Conservation (phyloP, 129 eudicot species). For the Ambrosia trifida region DNA sequence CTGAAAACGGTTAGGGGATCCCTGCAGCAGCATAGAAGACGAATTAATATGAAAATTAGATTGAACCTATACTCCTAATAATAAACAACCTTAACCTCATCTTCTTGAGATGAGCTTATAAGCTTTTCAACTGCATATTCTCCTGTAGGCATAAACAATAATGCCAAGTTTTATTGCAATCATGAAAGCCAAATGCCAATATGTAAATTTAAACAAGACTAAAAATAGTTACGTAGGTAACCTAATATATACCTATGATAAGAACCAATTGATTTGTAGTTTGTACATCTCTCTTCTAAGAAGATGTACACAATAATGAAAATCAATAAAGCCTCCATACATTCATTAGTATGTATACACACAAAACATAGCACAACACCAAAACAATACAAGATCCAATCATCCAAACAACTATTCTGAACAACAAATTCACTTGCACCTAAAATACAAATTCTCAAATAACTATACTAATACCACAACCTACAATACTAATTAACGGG, state of each 20-base stretch:
- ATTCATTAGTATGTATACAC: too few species aligned
- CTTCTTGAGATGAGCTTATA: constrained; percentile 58
- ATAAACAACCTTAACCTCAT: constrained; percentile 41
- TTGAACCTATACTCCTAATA: constrained; percentile 1
- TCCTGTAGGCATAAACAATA: constrained; percentile 40
- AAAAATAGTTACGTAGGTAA: neutral
- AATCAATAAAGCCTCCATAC: neutral
- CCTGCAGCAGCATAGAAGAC: constrained; percentile 46
- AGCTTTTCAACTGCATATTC: constrained; percentile 69
- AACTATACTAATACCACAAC: constrained; percentile 4
- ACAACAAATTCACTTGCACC: constrained; percentile 10
- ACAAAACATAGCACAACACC: neutral
- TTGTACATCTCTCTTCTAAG: too few species aligned
- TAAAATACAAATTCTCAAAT: neutral
- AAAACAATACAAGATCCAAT: neutral
- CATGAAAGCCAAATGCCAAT: constrained; percentile 18
- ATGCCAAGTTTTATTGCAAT: constrained; percentile 10
- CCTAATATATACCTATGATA: constrained; percentile 51
- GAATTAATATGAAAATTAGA: constrained; percentile 11
- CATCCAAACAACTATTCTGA: neutral
- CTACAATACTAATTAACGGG: constrained; percentile 21
- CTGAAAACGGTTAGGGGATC: constrained; percentile 54
- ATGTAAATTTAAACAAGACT: neutral
- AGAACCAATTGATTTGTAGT: too few species aligned
- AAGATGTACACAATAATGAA: constrained; percentile 5